These are phyloP conservation scores for Candida silvatica DNA, from an alignment of 805 yeast species.

Conservation along the genomic window DNA sequence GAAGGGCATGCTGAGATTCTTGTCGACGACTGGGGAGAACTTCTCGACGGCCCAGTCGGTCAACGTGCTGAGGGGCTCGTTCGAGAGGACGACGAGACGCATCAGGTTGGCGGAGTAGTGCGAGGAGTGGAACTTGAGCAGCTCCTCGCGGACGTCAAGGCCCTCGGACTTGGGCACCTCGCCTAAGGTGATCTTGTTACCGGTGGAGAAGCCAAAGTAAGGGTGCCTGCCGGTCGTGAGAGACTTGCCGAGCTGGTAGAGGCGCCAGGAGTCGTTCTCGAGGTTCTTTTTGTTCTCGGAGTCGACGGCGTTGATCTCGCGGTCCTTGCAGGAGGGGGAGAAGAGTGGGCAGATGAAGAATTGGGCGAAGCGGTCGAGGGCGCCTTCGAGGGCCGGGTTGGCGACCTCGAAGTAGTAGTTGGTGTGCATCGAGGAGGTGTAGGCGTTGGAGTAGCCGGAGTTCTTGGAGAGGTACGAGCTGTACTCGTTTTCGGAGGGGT, in stretches of 20 bases:
- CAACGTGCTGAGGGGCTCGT: slow-evolving; percentile 66
- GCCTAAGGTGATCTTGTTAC: slow-evolving; percentile 70
- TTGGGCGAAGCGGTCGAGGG: slow-evolving; percentile 87
- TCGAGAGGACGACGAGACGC: slow-evolving; percentile 80
- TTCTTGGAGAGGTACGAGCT: slow-evolving; percentile 69
- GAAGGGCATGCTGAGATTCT: slow-evolving; percentile 32
- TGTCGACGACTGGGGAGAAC: slow-evolving; percentile 57
- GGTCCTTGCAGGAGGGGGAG: slow-evolving; percentile 62
- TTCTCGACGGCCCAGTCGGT: slow-evolving; percentile 60
- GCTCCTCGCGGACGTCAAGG: slow-evolving; percentile 70
- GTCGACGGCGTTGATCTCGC: slow-evolving; percentile 92
- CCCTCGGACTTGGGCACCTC: slow-evolving; percentile 52
- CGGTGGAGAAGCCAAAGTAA: slow-evolving; percentile 82
- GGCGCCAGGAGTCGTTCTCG: slow-evolving; percentile 84
- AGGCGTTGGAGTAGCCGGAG: slow-evolving; percentile 88
- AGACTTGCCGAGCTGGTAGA: slow-evolving; percentile 75
- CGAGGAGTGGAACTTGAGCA: slow-evolving; percentile 62
- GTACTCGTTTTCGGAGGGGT: slow-evolving; percentile 69
- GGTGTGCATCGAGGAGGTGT: slow-evolving; percentile 81
- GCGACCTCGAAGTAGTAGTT: slow-evolving; percentile 86
- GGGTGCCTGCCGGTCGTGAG: slow-evolving; percentile 74
- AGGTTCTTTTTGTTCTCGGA: slow-evolving; percentile 92
- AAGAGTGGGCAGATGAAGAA: slow-evolving; percentile 86
- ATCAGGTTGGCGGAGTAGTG: slow-evolving; percentile 82
- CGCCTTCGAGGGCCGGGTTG: slow-evolving; percentile 71